Base-by-base conservation (phyloP, 2,329 filamentous ascomycete species). In the Fusarium fujikuroi region DNA sequence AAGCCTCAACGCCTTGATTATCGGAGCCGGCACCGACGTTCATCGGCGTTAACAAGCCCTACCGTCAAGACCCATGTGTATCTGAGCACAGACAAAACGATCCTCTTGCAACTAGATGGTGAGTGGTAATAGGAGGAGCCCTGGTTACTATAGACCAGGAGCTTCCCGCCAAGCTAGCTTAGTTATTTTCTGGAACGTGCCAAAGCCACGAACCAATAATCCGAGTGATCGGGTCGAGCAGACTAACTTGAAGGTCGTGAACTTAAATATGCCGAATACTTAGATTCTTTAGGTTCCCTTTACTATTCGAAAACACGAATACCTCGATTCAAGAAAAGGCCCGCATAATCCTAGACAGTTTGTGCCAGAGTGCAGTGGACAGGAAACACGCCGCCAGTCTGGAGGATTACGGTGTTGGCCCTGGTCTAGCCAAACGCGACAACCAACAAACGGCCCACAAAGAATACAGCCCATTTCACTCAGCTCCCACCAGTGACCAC, bases 371-470 rank as follows among this genome's bases (percentile, higher is more conserved):
- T 54, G 25, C 60, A 72, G 63, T 69, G 71, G 23, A n/a, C 19
- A 40, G 77, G 66, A 73, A 60, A 72, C 74, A 75, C 57, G 57
- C 63, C 52, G 53, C 59, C 44, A 57, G 57, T 57, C 32, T 50
- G 56, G 30, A 75, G 63, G 59, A 53, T 66, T 73, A 68, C 67
- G 62, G 42, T 60, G 69, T 60, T 63, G 53, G 60, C 60, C 66
- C 66, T 65, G 40, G 66, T 50, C 44, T 50, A 64, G 47, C 59
- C 57, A 59, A 73, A 60, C 57, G 43, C 47, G 37, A 49, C 69
- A 65, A 59, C 69, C 68, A 77, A 76, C 71, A 70, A 44, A 71
- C 28, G 66, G 40, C 66, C 73, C 73, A 77, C 75, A 61, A 43
- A 46, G 57, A 34, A 58, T 23, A 61, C 30, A 58, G 50, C 34